phyloP scores from a whole-genome alignment of 768 basidiomycete species.

The Neoboletus subvelutipes region DNA sequence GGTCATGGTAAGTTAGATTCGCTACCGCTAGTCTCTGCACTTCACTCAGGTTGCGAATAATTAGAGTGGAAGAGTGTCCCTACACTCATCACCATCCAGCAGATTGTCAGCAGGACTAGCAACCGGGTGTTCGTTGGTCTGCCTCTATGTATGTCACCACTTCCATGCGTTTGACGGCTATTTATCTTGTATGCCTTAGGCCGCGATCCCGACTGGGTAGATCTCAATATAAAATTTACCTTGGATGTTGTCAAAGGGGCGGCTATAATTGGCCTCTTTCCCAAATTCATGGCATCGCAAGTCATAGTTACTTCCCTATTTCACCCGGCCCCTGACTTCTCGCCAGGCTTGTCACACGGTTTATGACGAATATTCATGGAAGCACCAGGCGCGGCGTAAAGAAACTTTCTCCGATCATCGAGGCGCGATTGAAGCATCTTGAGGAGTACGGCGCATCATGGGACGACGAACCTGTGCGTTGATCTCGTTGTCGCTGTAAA shows the following conservation, averaged over 20 bases:
- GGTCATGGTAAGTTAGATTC: slow-evolving; percentile 15
- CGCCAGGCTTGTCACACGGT: slow-evolving; percentile 1
- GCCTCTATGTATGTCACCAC: slow-evolving; percentile 10
- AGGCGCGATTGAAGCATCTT: slow-evolving; percentile 1
- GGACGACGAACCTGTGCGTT: slow-evolving; percentile 1
- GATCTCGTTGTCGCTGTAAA: too few species aligned
- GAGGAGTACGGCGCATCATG: neutral
- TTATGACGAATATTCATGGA: slow-evolving; percentile 1
- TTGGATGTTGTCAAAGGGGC: slow-evolving; percentile 5
- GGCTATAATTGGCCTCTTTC: slow-evolving; percentile 29
- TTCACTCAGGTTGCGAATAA: neutral
- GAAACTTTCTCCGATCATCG: slow-evolving; percentile 28
- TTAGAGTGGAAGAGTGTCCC: slow-evolving; percentile 17
- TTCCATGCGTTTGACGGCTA: neutral
- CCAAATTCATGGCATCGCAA: slow-evolving; percentile 34
- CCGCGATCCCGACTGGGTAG: slow-evolving; percentile 29
- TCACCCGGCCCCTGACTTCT: neutral
- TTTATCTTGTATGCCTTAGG: neutral
- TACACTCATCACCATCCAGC: neutral
- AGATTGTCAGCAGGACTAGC: slow-evolving; percentile 8
- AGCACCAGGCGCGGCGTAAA: slow-evolving; percentile 10
- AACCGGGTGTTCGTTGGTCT: slow-evolving; percentile 17
- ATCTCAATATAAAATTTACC: slow-evolving; percentile 32
- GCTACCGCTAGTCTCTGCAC: neutral
- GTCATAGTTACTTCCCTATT: neutral